Base-by-base conservation (phyloP, 2,329 filamentous ascomycete species). In the Neofusicoccum parvum region DNA sequence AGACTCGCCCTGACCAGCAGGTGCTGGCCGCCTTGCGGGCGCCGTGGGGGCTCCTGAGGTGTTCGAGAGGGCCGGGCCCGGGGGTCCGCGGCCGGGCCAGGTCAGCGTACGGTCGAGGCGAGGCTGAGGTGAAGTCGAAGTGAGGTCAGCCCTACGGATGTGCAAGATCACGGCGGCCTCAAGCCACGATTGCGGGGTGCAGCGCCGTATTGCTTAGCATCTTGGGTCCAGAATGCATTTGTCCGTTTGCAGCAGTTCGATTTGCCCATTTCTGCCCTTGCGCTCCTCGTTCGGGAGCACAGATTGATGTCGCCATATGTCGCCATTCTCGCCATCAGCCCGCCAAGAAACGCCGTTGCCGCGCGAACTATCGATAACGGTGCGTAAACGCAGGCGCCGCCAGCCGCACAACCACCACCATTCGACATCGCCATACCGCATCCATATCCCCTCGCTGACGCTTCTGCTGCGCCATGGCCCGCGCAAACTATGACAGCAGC, bases 301-400 rank as follows among this genome's bases (percentile, higher is more conserved):
- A 39, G 27, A 20, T 37, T 60, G 56, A 60, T 60, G 56, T 60
- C 56, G 62, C 62, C 62, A 63, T 53, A 45, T 53, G 49, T 64
- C 62, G 49, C 62, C 62, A 45, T 64, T 20, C 39, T 45, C 49
- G 62, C 49, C 62, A 14, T 56, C 39, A 64, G 27, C 41, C 11
- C 17, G 62, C 62, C 62, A 64, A 48, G 50, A 46, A 49, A 17
- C 41, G 5, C 39, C 27, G 62, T 64, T 64, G 62, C 62, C 62
- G 41, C 20, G 62, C 49, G 50, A 64, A 64, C 62, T 48, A 64
- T 56, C 62, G 50, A 39, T 41, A 64, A 56, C 20, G 39, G 14
- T 32, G 17, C 11, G 43, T 45, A 59, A 59, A 27, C 17, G 17
- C 6, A n/a, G 34, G 20, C 34, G n/a, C 49, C 23, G 50, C 43